Evolutionary conservation across 2,329 filamentous ascomycete genomes (phyloP).

Genomic region (Shiraia bambusicola): DNA sequence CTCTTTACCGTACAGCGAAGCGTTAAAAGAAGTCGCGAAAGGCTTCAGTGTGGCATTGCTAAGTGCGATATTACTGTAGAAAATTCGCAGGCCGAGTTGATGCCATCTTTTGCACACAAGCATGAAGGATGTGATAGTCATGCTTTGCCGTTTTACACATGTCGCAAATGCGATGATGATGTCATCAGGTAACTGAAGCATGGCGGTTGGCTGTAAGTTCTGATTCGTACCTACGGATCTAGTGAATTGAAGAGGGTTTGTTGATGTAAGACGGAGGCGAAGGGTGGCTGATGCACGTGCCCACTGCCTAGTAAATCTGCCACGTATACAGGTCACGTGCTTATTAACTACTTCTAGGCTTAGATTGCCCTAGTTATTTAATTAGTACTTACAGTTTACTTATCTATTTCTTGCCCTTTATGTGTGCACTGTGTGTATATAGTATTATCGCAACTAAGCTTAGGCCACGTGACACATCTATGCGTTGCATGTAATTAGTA

Average conservation of each 20-base stretch:
- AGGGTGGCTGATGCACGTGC: no score
- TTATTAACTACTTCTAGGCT: no score
- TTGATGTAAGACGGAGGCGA: no score
- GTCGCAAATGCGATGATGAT: constrained; percentile 3
- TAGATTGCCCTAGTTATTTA: no score
- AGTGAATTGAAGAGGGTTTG: background rate
- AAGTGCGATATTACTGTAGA: constrained; percentile 7
- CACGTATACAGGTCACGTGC: no score
- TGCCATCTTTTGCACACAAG: constrained; percentile 4
- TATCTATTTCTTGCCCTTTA: no score
- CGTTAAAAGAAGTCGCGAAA: background rate
- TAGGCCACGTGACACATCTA: no score
- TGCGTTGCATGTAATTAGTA: no score
- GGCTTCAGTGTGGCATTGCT: background rate
- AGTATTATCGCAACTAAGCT: no score
- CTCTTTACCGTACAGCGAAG: background rate
- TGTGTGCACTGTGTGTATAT: no score
- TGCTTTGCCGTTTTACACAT: background rate
- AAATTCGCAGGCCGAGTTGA: background rate
- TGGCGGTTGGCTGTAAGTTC: background rate
- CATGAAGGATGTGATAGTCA: background rate
- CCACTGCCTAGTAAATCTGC: no score
- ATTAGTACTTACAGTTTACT: no score
- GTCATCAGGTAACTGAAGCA: constrained; percentile 1
- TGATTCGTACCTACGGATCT: background rate